phyloP scores from a whole-genome alignment of 2,329 filamentous ascomycete genomes.

The Ceratocystis destructans region DNA sequence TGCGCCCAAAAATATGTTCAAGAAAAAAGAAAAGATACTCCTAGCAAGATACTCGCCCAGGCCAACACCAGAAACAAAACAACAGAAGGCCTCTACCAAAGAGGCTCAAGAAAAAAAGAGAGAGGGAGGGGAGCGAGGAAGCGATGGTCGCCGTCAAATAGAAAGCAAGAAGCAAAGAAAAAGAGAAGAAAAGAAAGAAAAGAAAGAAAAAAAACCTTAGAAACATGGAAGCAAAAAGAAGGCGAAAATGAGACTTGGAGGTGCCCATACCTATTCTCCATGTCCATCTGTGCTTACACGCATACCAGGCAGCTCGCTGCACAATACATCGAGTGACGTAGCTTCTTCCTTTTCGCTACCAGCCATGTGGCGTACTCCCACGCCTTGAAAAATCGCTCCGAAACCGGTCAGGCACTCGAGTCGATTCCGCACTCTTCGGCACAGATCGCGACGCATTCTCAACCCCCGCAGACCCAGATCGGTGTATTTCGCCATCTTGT shows the following conservation, averaged over 20 bases:
- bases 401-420: neutral
- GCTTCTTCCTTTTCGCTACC: neutral
- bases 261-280: neutral
- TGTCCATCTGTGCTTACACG: neutral
- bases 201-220: neutral
- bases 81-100: neutral
- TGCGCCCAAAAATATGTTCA: neutral
- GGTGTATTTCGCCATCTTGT: constrained; percentile 34
- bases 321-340: too few relatives aligned
- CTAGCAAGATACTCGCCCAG: constrained; percentile 1
- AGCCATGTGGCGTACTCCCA: constrained; percentile 3
- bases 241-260: too few relatives aligned
- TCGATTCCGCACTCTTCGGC: neutral
- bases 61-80: constrained; percentile 6
- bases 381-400: neutral
- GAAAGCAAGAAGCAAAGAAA: neutral
- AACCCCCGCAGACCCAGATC: constrained; percentile 27
- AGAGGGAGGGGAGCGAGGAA: neutral
- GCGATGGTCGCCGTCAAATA: constrained; percentile 1
- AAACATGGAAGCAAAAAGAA: neutral
- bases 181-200: neutral
- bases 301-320: neutral
- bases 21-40: neutral
- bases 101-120: constrained; percentile 6
- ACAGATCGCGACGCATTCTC: constrained; percentile 19